Evolutionary conservation across 1,139 yeast genomes (phyloP), one percentile per base, ranked within the genome.

Genomic region (Arxiozyma slooffiae): DNA sequence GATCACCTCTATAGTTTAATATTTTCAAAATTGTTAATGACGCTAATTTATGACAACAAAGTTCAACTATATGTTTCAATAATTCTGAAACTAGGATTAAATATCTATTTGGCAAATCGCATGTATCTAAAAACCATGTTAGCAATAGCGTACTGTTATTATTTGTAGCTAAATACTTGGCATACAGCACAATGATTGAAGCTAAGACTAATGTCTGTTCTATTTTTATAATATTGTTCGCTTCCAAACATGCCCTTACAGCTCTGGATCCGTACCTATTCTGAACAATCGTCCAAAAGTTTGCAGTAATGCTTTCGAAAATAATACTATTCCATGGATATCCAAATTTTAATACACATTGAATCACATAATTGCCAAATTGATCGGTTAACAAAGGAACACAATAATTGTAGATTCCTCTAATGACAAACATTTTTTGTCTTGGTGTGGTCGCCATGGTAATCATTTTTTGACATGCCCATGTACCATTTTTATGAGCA

Each of bases 401-500:
- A 42, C 95, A 79, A 64, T 85, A 89, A 3, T 96, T 95, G 56
- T 81, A 79, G 54, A 92, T 76, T 38, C 90, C 79, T 17, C 78
- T 75, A 8, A 83, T 82, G 50, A 92, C 85, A 50, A 82, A 66
- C 59, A 75, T 71, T 68, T 79, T 82, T 66, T 90, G 96, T 55
- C 88, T 81, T 38, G 78, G 78, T 1, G 83, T 73, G 48, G 74
- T 72, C 8, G 86, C 82, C 53, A 86, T 82, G 57, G 82, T 85
- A 60, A 94, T 89, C 65, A 92, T 84, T 68, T 92, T 94, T 67
- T 94, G 98, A 34, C 96, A 95, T 2, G 97, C 97, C 98, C 98
- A 92, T 4, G 99, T 92, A 55, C 99, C 99, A 67, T 94, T 92
- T 64, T 92, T 92, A 71, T 92, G 99, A 52, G 88, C 84, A 60